Evolutionary conservation across 2,329 filamentous ascomycete species (phyloP), one percentile per base, ranked within the genome.

Genomic region (Alternaria brassicicola): DNA sequence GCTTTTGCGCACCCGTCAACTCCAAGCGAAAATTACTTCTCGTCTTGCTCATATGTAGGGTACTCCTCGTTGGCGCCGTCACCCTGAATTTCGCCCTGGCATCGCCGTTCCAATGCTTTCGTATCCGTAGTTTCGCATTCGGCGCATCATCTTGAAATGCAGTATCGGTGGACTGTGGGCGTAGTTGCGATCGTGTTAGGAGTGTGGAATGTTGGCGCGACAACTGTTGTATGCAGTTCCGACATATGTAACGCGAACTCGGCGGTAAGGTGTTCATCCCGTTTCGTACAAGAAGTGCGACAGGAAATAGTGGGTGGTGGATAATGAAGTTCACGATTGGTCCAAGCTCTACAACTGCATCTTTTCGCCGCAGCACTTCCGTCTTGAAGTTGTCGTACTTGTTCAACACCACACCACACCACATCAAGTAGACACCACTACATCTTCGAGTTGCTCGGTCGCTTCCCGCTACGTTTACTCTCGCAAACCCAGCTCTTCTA

Each of bases 361-460:
- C 57, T 71, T 73, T 71, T 69, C 68, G 64, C 68, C 69, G 69
- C 65, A 69, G 39, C 62, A 66, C 66, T 62, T 65, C 66, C 66
- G 65, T 59, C 43, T 38, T 43, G 55, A 55, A 61, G 51, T 48
- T 43, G 3, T 38, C 41, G 55, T 53, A 61, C 53, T 48, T 43
- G 3, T 23, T 33, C 54, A 31, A 38, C 52, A 41, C 25, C 38
- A 52, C 46, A 46, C n/a, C n/a, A n/a, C n/a, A n/a, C n/a, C n/a
- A n/a, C n/a, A n/a, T n/a, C n/a, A n/a, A n/a, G n/a, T n/a, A n/a
- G n/a, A n/a, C n/a, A n/a, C n/a, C n/a, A n/a, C n/a, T n/a, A n/a
- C n/a, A n/a, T n/a, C n/a, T n/a, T n/a, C n/a, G n/a, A n/a, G n/a
- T n/a, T n/a, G n/a, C n/a, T n/a, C n/a, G n/a, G n/a, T n/a, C n/a